phyloP scores from a whole-genome alignment of 164 flowering plant genomes.

The Annona cherimola region DNA sequence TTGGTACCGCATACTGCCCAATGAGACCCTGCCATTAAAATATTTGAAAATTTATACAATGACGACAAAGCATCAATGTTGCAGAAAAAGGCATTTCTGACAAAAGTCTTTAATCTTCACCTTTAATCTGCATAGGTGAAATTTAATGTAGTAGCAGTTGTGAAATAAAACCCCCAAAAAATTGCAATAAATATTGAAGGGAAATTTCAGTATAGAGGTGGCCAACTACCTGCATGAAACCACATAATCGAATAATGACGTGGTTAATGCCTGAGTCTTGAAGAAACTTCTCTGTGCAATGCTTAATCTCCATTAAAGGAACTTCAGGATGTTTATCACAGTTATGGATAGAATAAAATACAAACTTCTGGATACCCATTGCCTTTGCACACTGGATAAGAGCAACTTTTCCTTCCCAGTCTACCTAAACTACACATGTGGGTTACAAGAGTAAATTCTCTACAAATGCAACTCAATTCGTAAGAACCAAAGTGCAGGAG shows the following conservation, averaged over 20 bases:
- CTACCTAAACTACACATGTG: conserved; percentile 71
- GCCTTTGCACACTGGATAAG: conserved; percentile 99
- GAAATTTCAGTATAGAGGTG: not conserved
- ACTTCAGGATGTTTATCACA: conserved; percentile 98
- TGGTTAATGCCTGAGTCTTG: conserved; percentile 72
- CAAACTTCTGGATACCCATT: conserved; percentile 94
- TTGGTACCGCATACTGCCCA: conserved; percentile 98
- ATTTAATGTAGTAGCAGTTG: too few species aligned
- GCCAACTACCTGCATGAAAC: conserved; percentile 90
- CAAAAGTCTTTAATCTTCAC: too few species aligned
- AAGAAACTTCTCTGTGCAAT: conserved; percentile 91
- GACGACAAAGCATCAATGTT: not conserved
- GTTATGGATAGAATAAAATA: conserved; percentile 93
- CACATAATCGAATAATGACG: conserved; percentile 73
- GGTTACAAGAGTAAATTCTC: conserved; percentile 17
- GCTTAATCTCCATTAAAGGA: conserved; percentile 94
- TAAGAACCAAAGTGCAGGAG: not conserved
- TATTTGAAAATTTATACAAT: not conserved
- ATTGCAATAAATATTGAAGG: not conserved
- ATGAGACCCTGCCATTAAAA: conserved; percentile 61
- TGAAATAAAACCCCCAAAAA: too few species aligned
- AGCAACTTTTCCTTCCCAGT: conserved; percentile 99
- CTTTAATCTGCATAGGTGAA: too few species aligned
- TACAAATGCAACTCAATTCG: not conserved
- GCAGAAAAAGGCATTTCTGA: not conserved